A percentile compares a stretch with the other conserved stretches of the same genome.
Evolutionary conservation across 1,284 basidiomycete genomes (phyloP).

Genomic region (Paramarasmius palmivorus): DNA sequence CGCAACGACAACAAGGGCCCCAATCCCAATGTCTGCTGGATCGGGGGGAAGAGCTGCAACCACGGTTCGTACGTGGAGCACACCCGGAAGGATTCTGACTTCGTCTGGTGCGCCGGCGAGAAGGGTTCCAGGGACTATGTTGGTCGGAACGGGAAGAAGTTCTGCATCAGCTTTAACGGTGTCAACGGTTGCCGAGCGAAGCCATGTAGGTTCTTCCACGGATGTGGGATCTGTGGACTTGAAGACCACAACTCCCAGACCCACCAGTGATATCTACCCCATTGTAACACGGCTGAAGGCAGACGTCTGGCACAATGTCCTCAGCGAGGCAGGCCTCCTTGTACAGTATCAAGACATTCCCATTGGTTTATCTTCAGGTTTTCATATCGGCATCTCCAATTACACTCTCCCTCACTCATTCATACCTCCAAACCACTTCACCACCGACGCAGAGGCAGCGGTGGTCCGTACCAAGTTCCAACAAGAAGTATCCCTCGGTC

Average conservation of each 20-base stretch:
- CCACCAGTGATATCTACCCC: constrained; percentile 1
- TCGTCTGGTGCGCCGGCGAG: background rate
- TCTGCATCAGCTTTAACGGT: background rate
- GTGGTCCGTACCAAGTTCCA: constrained; percentile 9
- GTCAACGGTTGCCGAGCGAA: background rate
- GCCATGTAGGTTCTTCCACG: background rate
- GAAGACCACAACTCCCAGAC: background rate
- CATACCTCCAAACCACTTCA: constrained; percentile 11
- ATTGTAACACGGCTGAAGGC: constrained; percentile 4
- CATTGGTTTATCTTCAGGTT: constrained; percentile 4
- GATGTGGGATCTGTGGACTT: background rate
- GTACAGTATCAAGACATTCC: constrained; percentile 8
- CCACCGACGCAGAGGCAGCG: background rate
- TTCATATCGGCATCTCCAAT: constrained; percentile 10
- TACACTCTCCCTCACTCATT: constrained; percentile 4
- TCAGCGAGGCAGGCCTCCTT: constrained; percentile 7
- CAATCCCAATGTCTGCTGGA: too few species aligned
- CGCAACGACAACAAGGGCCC: too few species aligned
- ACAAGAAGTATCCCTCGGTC: constrained; percentile 11
- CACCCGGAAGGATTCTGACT: background rate
- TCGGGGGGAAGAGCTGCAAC: background rate
- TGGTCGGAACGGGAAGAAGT: background rate
- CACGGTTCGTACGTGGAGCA: background rate
- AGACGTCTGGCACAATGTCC: constrained; percentile 8
- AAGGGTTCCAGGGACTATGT: background rate